Percentiles rank a stretch among this genome's conserved stretches.
Conservation (phyloP, 768 basidiomycete genomes). For the Amyloporia xantha region DNA sequence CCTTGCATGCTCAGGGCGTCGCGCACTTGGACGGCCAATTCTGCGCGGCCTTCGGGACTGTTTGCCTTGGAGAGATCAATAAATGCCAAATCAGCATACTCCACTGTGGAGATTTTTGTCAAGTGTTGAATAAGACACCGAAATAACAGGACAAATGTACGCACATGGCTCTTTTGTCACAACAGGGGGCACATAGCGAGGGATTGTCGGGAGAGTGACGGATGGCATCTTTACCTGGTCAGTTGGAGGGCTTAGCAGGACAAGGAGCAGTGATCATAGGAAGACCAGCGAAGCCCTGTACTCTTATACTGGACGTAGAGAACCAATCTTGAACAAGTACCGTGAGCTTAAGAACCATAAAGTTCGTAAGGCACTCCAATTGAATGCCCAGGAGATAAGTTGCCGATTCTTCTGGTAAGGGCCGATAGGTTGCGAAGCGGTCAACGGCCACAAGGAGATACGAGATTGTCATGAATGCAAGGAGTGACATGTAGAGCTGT, state of each 20-base stretch:
- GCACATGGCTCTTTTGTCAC: slow-evolving; percentile 30
- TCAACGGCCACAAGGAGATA: too few relatives aligned
- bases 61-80: slow-evolving; percentile 22
- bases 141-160: background rate
- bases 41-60: slow-evolving; percentile 21
- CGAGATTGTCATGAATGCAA: too few relatives aligned
- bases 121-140: background rate
- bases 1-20: slow-evolving; percentile 25
- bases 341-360: background rate
- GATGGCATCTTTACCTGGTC: slow-evolving; percentile 15
- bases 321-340: background rate
- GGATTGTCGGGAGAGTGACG: slow-evolving; percentile 26
- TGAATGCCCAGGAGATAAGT: too few relatives aligned
- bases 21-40: slow-evolving; percentile 20
- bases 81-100: slow-evolving; percentile 26
- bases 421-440: too few relatives aligned
- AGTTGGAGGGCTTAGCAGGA: background rate
- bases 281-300: background rate
- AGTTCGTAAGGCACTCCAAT: too few relatives aligned
- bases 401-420: too few relatives aligned
- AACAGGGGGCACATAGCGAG: slow-evolving; percentile 32
- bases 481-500: too few relatives aligned
- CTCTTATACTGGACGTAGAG: background rate
- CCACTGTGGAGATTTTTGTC: slow-evolving; percentile 15
- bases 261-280: background rate